Base-by-base conservation (phyloP, 2,329 filamentous ascomycete species). In the Cordyceps farinosa region DNA sequence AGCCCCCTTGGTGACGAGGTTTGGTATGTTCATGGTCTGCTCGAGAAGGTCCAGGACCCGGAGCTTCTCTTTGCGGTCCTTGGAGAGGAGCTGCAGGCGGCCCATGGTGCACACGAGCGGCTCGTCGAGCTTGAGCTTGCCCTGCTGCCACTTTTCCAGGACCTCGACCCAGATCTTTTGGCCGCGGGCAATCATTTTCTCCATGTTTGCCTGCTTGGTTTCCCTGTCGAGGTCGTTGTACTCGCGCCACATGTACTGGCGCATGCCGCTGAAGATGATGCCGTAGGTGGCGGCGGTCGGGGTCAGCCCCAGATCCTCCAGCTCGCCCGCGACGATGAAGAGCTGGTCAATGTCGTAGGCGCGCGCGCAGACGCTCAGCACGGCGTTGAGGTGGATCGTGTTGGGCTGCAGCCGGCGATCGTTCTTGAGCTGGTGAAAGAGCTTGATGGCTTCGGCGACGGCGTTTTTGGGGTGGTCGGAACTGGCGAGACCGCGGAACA, bases 311-410 rank as follows among this genome's bases (percentile, higher is more conserved):
- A 86, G 77, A 15, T 87, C 83, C 17, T 92, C 89, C 63, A 94
- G 82, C 38, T 87, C 86, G n/a, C 86, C 83, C 50, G 88, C 85
- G 66, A 97, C 83, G 61, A 84, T 83, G 81, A 95, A 96, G 68
- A 98, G 78, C 17, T 88, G 85, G 68, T 97, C 92, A 74, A 96
- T 82, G 71, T 97, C 89, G 13, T 81, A 74, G 4, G 90, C 88
- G 63, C 86, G 83, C 54, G 88, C 84, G 73, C 93, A 98, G 9
- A 95, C 90, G 64, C 88, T 87, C 51, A 99, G 79, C n/a, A 92
- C 86, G 10, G 93, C 91, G 73, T 99, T 99, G 66, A 91, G 87
- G 71, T 98, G 95, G 63, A 91, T 90, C 42, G 88, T 89, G 68
- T 87, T 90, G 17, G 90, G 89, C 67, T 87, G 82, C 57, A 96